Evolutionary conservation across 306 rosid genomes (phyloP).

Genomic region (Acacia acuminata): DNA sequence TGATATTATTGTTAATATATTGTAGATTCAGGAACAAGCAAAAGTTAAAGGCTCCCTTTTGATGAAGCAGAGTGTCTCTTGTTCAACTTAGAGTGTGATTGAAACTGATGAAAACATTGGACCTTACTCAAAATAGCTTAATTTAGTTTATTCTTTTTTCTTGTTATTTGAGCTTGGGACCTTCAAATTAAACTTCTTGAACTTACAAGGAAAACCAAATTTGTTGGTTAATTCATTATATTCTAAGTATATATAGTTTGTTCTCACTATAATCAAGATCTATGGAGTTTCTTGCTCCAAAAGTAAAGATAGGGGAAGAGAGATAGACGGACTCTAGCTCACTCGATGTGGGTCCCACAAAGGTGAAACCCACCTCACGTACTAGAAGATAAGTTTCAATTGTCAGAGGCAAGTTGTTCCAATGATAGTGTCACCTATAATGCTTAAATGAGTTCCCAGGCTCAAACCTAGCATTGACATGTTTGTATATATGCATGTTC

Average conservation of each 20-base stretch:
- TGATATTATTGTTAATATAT: neutral
- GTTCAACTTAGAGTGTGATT: neutral
- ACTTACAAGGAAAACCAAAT: no score
- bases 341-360: neutral
- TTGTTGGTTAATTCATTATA: no score
- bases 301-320: neutral
- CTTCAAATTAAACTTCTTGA: neutral
- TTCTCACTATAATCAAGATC: neutral
- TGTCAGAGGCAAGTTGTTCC: rapidly evolving
- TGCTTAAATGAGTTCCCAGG: no score
- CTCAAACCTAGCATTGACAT: no score
- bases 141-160: neutral
- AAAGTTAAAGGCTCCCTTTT: no score
- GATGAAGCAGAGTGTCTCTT: neutral
- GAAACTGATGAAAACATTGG: neutral
- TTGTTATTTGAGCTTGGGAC: neutral
- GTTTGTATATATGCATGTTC: no score
- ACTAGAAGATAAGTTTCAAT: neutral
- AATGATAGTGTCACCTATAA: no score
- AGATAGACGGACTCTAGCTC: neutral
- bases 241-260: no score
- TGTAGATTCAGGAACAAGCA: neutral
- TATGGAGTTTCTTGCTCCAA: no score
- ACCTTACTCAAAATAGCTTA: neutral
- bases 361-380: neutral